These are phyloP conservation scores for Boletellus ananas DNA, from an alignment of 768 basidiomycete genomes.

Conservation along the genomic window DNA sequence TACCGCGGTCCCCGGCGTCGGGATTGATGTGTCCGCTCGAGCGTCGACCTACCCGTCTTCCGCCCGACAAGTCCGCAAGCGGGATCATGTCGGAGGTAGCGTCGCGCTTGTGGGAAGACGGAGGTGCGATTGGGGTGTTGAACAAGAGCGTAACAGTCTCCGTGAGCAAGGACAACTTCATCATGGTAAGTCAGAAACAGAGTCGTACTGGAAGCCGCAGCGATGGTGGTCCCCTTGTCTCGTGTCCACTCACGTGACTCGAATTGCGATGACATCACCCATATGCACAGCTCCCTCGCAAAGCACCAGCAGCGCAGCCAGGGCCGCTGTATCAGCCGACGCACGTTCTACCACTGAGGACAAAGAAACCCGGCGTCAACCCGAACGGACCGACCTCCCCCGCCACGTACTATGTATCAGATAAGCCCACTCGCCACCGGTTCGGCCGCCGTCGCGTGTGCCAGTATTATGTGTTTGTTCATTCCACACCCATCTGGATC, in stretches of 20 bases:
- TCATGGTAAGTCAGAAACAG: background rate
- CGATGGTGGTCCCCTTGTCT: no score
- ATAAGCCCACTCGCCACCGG: no score
- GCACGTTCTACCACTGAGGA: no score
- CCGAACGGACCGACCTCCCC: no score
- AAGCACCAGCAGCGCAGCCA: no score
- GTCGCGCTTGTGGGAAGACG: background rate
- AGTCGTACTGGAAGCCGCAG: background rate
- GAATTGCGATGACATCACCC: constrained; percentile 7
- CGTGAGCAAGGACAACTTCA: constrained; percentile 13
- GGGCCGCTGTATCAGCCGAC: no score
- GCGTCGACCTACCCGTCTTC: background rate
- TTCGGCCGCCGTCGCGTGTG: no score
- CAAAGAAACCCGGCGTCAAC: no score
- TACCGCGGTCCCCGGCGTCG: background rate
- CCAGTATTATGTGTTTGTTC: no score
- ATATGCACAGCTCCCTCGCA: background rate
- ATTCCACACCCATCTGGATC: no score
- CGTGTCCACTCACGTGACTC: constrained; percentile 9
- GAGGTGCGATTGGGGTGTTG: constrained; percentile 22
- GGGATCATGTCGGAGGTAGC: constrained; percentile 7
- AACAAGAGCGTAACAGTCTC: constrained; percentile 17
- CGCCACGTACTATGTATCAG: no score
- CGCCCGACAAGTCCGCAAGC: constrained; percentile 17
- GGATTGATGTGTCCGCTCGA: background rate